Evolutionary conservation across 495 filamentous ascomycete species (phyloP).

Genomic region (Podospora comata): DNA sequence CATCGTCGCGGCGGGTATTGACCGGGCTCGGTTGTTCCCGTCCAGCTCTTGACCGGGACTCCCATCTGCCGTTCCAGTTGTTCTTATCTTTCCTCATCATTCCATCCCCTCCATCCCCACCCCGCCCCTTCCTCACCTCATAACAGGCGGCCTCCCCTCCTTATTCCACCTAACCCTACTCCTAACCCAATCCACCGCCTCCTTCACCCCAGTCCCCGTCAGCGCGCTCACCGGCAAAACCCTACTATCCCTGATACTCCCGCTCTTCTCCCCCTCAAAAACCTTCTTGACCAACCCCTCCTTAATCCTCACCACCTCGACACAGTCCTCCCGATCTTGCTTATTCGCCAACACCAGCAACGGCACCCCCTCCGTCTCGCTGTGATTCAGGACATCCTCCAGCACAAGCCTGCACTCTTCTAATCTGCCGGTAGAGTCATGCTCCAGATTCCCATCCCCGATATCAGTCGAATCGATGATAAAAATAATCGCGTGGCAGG

Average conservation of each 20-base stretch:
- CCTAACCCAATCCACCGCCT: conserved; percentile 94
- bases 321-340: conserved; percentile 94
- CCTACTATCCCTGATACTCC: conserved; percentile 78
- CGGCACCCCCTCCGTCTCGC: conserved; percentile 84
- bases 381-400: conserved; percentile 79
- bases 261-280: conserved; percentile 88
- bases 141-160: conserved; percentile 84
- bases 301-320: conserved; percentile 95
- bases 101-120: not conserved
- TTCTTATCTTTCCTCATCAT: not conserved
- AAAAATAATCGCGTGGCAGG: conserved; percentile 95
- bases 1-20: no score
- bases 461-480: conserved; percentile 93
- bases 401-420: conserved; percentile 87
- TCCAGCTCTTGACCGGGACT: no score
- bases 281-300: conserved; percentile 91
- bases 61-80: no score
- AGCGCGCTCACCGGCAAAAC: conserved; percentile 90
- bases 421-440: conserved; percentile 59
- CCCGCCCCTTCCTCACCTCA: conserved; percentile 57
- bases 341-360: conserved; percentile 94
- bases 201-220: conserved; percentile 84
- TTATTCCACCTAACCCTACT: conserved; percentile 93
- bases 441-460: conserved; percentile 68
- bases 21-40: no score